Evolutionary conservation across 2,329 filamentous ascomycete genomes (phyloP).

Genomic region (Cladosporium sp.): DNA sequence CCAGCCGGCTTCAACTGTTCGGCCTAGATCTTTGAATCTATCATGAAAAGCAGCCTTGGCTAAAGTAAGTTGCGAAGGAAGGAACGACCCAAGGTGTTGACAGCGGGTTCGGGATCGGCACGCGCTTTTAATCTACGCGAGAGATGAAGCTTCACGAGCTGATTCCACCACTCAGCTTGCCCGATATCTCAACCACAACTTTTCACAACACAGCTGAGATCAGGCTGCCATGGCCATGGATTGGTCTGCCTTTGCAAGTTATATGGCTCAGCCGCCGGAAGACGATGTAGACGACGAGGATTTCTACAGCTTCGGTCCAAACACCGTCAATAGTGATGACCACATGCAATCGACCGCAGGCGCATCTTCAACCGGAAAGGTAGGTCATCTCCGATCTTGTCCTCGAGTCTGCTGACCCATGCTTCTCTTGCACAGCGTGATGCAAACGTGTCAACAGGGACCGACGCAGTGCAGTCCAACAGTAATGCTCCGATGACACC

Average conservation of each 20-base stretch:
- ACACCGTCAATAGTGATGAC: slow-evolving; percentile 2
- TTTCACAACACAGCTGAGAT: background rate
- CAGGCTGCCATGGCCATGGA: slow-evolving; percentile 7
- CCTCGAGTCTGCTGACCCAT: background rate
- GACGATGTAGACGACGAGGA: slow-evolving; percentile 13
- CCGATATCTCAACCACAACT: background rate
- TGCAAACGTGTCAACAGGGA: background rate
- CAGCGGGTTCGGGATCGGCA: too few relatives aligned
- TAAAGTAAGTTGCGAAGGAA: too few relatives aligned
- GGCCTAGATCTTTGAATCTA: too few relatives aligned
- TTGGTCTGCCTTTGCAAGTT: background rate
- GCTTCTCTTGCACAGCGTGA: background rate
- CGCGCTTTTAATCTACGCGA: background rate
- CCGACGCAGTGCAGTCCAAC: background rate
- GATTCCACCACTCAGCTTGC: background rate
- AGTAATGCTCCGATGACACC: background rate
- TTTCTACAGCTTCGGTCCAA: slow-evolving; percentile 11
- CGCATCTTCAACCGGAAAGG: background rate
- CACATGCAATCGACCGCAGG: slow-evolving; percentile 8
- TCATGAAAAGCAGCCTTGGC: too few relatives aligned
- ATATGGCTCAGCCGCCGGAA: background rate
- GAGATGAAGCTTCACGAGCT: background rate
- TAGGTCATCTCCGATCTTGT: background rate
- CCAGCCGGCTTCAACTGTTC: too few relatives aligned
- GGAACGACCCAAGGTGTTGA: too few relatives aligned